These are phyloP conservation scores for Saccharomyces hybrid DNA, from an alignment of 1,139 yeast genomes.

Conservation along the genomic window DNA sequence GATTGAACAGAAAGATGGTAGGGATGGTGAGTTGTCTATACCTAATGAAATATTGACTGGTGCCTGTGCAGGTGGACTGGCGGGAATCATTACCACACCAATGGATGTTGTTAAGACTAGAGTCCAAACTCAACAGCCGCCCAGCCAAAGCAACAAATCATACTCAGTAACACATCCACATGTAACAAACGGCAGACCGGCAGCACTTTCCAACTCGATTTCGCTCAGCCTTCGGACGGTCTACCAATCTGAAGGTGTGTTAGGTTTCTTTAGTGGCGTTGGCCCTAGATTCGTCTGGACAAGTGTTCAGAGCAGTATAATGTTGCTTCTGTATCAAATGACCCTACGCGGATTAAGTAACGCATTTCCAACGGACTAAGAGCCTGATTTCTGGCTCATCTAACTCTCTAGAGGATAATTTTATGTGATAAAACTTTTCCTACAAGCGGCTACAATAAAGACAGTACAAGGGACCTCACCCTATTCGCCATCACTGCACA, in stretches of 20 bases:
- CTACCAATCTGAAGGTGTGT: conserved; percentile 63
- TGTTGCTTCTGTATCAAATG: conserved; percentile 78
- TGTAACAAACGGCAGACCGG: conserved; percentile 22
- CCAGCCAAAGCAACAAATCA: conserved; percentile 1
- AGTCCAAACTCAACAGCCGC: conserved; percentile 60
- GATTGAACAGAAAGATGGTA: conserved; percentile 20
- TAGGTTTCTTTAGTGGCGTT: conserved; percentile 85
- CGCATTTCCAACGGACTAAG: neutral
- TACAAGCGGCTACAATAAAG: neutral
- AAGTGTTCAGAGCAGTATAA: conserved; percentile 86
- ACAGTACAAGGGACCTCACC: neutral
- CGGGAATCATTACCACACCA: conserved; percentile 80
- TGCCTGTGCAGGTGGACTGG: conserved; percentile 93
- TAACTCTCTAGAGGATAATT: neutral
- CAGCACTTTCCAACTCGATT: conserved; percentile 44
- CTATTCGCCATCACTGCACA: neutral
- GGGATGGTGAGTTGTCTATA: conserved; percentile 44
- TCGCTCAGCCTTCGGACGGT: conserved; percentile 56
- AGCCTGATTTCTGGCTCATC: neutral
- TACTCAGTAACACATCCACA: neutral
- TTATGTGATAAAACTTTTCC: neutral
- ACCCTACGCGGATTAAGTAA: conserved; percentile 30
- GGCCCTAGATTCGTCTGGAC: conserved; percentile 98
- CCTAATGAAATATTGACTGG: conserved; percentile 70
- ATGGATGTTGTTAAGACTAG: conserved; percentile 91